These are phyloP conservation scores for Clonostachys solani DNA, from an alignment of 2,329 filamentous ascomycete species.

Conservation along the genomic window DNA sequence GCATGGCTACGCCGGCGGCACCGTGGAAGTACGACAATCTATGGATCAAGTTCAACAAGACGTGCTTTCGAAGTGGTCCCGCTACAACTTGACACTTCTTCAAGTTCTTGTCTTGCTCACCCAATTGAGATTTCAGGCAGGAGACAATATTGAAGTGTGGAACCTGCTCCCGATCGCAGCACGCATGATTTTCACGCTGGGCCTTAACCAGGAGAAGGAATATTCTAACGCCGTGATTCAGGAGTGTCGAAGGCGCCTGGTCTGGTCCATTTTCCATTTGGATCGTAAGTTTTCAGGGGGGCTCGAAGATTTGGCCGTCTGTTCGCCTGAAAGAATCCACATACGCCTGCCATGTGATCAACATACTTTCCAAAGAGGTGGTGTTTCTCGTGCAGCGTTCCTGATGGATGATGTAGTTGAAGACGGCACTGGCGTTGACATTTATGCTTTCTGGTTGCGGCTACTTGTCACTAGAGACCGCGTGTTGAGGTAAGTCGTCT, in stretches of 20 bases:
- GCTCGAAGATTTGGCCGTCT: constrained; percentile 18
- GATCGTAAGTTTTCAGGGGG: constrained; percentile 17
- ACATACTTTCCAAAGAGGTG: constrained; percentile 15
- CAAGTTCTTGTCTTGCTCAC: constrained; percentile 13
- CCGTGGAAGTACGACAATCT: constrained; percentile 3
- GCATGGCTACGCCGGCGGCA: background rate
- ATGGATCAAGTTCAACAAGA: constrained; percentile 10
- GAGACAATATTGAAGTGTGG: constrained; percentile 11
- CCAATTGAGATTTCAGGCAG: constrained; percentile 7
- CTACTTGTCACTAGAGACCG: constrained; percentile 9
- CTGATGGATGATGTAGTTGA: constrained; percentile 1
- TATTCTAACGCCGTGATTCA: constrained; percentile 8
- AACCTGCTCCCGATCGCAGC: constrained; percentile 13
- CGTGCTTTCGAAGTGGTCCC: background rate
- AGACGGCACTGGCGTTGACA: constrained; percentile 7
- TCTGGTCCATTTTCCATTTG: constrained; percentile 17
- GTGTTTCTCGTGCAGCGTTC: constrained; percentile 10
- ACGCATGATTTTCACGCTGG: constrained; percentile 14
- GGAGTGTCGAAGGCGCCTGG: constrained; percentile 14
- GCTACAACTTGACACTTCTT: constrained; percentile 3
- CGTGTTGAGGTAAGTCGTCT: too few relatives aligned
- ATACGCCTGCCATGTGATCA: constrained; percentile 15
- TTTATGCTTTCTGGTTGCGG: constrained; percentile 9
- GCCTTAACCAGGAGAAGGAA: constrained; percentile 15
- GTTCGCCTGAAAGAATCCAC: constrained; percentile 12